A percentile compares a stretch with the other conserved stretches of the same genome.
phyloP scores from a whole-genome alignment of 2,329 filamentous ascomycete genomes.

The Penicillium hordei region DNA sequence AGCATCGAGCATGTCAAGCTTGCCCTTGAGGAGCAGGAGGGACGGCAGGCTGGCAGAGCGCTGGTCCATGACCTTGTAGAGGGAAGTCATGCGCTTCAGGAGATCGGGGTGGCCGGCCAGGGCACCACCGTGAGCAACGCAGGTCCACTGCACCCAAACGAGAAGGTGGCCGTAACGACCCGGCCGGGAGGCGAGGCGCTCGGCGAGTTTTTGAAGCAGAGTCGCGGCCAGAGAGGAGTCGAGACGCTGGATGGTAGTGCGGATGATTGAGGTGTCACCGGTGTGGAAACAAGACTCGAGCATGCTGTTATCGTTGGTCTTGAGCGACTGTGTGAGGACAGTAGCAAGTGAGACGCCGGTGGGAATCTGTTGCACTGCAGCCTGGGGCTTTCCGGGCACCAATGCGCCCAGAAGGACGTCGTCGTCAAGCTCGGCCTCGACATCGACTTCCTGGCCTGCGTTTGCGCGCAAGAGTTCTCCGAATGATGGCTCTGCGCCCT shows the following conservation, averaged over 20 bases:
- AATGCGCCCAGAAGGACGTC: constrained; percentile 45
- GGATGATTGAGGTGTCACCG: constrained; percentile 72
- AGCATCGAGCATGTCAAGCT: constrained; percentile 88
- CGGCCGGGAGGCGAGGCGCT: constrained; percentile 80
- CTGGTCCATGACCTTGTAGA: constrained; percentile 86
- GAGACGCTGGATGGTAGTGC: constrained; percentile 84
- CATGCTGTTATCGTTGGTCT: constrained; percentile 84
- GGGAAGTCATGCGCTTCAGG: constrained; percentile 70
- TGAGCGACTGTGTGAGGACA: constrained; percentile 88
- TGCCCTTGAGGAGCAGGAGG: constrained; percentile 85
- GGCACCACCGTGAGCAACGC: constrained; percentile 88
- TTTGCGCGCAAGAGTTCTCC: constrained; percentile 76
- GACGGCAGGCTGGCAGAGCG: constrained; percentile 78
- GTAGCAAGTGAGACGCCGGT: constrained; percentile 81
- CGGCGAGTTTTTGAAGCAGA: constrained; percentile 79
- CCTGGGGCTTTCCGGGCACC: constrained; percentile 47
- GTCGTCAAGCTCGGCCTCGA: constrained; percentile 54
- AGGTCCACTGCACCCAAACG: constrained; percentile 93
- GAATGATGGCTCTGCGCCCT: constrained; percentile 66
- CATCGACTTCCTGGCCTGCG: constrained; percentile 72
- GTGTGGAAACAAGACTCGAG: constrained; percentile 90
- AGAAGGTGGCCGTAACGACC: constrained; percentile 88
- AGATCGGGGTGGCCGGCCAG: constrained; percentile 83
- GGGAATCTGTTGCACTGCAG: constrained; percentile 57
- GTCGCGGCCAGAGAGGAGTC: constrained; percentile 78